Base-by-base conservation (phyloP, 228 moss, liverwort and hornwort genomes). In the Sphagnum fallax region DNA sequence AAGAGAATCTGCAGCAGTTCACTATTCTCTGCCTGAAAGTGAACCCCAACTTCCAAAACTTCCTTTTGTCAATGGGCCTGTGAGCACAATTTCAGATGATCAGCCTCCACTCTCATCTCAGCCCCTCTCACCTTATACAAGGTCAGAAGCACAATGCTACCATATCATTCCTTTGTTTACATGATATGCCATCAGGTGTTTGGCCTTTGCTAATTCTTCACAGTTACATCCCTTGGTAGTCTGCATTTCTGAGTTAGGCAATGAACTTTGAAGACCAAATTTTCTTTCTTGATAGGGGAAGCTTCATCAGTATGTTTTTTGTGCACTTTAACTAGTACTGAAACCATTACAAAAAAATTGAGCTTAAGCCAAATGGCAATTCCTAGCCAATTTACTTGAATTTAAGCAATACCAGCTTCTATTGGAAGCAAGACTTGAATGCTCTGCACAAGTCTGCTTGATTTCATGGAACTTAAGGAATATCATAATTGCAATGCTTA, bases 51-150 rank as follows among this genome's bases (percentile, higher is more conserved):
- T 64, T 53, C 52, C 5, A 11, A 71, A 49, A 72, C 53, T 16
- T 57, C 50, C 52, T 49, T 32, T 49, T 16, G 55, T 32, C 62
- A 64, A 32, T 63, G 6, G 60, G 6, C n/a, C 52, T 53, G 61
- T 11, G 11, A 48, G 7, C 32, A 16, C 65, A 18, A 13, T 12
- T 12, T 48, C 65, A 66, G 50, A 58, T 47, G 11, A 55, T 55
- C 55, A 12, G 12, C 12, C 55, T 52, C 69, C 73, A 70, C 67
- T 65, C 50, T 7, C 80, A 15, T 53, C 73, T 16, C 58, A 60
- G 9, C 73, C 76, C 5, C 80, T 80, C 64, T 80, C 80, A 66
- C 80, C 80, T 62, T 76, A 66, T 53, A 48, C 80, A 51, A 63
- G 70, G 80, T 80, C 69, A 64, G 57, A 12, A 10, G 32, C 47